Evolutionary conservation across 495 filamentous ascomycete species (phyloP).

Genomic region (Trichoderma orchidacearum): DNA sequence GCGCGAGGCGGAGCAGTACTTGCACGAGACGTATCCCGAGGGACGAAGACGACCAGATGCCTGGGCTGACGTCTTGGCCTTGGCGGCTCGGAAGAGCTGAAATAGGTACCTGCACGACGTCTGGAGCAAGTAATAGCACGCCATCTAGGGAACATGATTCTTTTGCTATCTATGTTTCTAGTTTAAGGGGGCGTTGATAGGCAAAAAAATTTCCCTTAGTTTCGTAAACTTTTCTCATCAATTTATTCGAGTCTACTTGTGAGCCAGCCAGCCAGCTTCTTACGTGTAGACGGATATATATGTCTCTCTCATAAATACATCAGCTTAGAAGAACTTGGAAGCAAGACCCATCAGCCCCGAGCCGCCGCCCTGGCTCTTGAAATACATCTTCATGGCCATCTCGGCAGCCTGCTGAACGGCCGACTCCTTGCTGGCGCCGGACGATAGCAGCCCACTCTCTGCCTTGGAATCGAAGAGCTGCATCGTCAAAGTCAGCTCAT

Average conservation of each 20-base stretch:
- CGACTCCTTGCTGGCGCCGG: slow-evolving; percentile 33
- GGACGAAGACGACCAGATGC: slow-evolving; percentile 23
- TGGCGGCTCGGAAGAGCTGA: slow-evolving; percentile 8
- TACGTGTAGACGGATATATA: no score
- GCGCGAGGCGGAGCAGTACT: slow-evolving; percentile 45
- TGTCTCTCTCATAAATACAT: not conserved
- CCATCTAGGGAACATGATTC: no score
- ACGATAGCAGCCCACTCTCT: slow-evolving; percentile 28
- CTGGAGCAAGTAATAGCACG: no score
- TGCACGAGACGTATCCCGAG: slow-evolving; percentile 20
- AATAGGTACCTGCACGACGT: no score
- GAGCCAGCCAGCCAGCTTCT: no score
- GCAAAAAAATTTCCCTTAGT: no score
- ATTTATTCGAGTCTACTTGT: no score
- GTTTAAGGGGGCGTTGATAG: no score
- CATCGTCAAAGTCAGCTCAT: not conserved
- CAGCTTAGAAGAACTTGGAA: slow-evolving; percentile 9
- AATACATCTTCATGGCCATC: slow-evolving; percentile 41
- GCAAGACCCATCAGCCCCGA: slow-evolving; percentile 10
- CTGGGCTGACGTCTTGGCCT: slow-evolving; percentile 27
- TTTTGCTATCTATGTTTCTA: no score
- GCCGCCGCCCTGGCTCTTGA: slow-evolving; percentile 28
- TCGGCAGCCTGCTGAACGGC: slow-evolving; percentile 38
- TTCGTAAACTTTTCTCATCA: no score
- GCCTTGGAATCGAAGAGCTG: slow-evolving; percentile 36